phyloP scores from a whole-genome alignment of 2,329 filamentous ascomycete species.

The Fusarium zealandicum region DNA sequence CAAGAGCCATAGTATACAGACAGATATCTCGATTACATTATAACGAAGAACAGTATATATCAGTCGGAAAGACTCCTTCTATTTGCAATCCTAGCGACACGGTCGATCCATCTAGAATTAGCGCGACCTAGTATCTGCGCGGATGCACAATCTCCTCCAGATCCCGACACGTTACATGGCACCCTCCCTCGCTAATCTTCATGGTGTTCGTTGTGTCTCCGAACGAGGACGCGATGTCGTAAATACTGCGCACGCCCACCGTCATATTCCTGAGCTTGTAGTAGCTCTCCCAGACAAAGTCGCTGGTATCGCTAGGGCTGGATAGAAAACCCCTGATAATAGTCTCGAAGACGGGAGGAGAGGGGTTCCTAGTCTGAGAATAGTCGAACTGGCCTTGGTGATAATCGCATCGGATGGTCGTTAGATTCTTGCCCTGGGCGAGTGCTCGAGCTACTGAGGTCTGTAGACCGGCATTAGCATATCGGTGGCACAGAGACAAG shows the following conservation, averaged over 20 bases:
- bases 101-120: background rate
- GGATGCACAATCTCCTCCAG: background rate
- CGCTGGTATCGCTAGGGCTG: fast-evolving
- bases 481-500: background rate
- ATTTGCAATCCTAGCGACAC: background rate
- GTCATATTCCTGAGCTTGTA: background rate
- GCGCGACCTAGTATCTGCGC: background rate
- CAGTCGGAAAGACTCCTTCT: background rate
- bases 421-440: background rate
- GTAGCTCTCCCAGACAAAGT: conserved; percentile 3
- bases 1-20: too few species aligned
- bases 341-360: fast-evolving
- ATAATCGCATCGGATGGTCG: background rate
- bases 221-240: background rate
- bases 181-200: background rate
- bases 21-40: too few species aligned
- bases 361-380: background rate
- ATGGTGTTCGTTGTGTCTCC: background rate
- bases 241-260: fast-evolving
- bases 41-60: too few species aligned
- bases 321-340: background rate
- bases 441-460: background rate
- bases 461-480: background rate
- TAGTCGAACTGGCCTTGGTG: background rate
- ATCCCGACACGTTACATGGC: background rate